Conservation (phyloP, 306 rosid genomes). For the Pterocarpus santalinus region DNA sequence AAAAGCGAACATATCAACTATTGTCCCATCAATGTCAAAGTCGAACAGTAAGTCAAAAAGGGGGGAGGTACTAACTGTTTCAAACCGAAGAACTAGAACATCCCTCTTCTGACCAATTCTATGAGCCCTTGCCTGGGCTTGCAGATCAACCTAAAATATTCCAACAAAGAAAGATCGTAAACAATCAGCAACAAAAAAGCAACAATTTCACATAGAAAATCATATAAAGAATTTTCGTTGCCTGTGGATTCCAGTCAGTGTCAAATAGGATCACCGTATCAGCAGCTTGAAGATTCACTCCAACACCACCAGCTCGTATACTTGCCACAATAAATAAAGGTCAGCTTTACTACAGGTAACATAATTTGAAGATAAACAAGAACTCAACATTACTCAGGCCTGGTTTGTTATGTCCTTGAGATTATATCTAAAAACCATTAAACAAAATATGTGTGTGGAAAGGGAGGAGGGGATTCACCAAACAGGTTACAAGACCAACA, state of each 20-base stretch:
- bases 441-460: not conserved
- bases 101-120: conserved; percentile 99
- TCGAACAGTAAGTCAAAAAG: conserved; percentile 31
- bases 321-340: conserved; percentile 51
- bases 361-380: not conserved
- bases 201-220: conserved; percentile 34
- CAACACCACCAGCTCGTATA: conserved; percentile 99
- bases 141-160: conserved; percentile 88
- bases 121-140: conserved; percentile 99
- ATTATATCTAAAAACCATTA: conserved; percentile 19
- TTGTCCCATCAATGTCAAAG: conserved; percentile 27
- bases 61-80: conserved; percentile 72
- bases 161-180: conserved; percentile 39
- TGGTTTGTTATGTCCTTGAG: conserved; percentile 15
- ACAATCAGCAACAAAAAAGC: conserved; percentile 35
- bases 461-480: not conserved
- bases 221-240: conserved; percentile 42
- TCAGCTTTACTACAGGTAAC: conserved; percentile 56
- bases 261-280: conserved; percentile 97
- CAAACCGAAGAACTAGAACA: conserved; percentile 98
- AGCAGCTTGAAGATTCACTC: conserved; percentile 99
- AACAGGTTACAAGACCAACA: not conserved
- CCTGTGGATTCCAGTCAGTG: conserved; percentile 99
- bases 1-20: conserved; percentile 30
- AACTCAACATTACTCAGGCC: conserved; percentile 7